Conservation (phyloP, 345 rosid genomes). For the Boechera divaricarpa region DNA sequence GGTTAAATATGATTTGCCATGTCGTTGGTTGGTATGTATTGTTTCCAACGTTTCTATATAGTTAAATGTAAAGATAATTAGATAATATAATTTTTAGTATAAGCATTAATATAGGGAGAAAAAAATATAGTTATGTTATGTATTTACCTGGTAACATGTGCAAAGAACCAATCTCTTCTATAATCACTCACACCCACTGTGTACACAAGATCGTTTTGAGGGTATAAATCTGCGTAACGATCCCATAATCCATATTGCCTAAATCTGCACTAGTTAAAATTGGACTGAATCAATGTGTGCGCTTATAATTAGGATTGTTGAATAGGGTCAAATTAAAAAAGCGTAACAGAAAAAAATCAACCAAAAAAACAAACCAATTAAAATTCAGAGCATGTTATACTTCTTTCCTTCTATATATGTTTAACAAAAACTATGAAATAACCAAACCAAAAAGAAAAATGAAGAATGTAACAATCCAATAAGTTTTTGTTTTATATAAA, state of each 20-base stretch:
- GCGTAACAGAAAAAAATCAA: not conserved
- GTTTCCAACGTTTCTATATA: slow-evolving; percentile 56
- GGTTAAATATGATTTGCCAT: slow-evolving; percentile 71
- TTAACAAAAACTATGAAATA: not conserved
- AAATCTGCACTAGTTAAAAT: slow-evolving; percentile 48
- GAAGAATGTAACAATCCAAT: too few species aligned
- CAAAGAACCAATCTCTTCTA: slow-evolving; percentile 76
- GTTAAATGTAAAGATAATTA: not conserved
- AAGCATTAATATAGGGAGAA: not conserved
- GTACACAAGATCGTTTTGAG: slow-evolving; percentile 59
- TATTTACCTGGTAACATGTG: slow-evolving; percentile 78
- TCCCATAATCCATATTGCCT: slow-evolving; percentile 91
- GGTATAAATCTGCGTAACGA: slow-evolving; percentile 74
- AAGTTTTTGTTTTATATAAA: too few species aligned
- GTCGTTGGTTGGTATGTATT: slow-evolving; percentile 57
- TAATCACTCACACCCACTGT: slow-evolving; percentile 57
- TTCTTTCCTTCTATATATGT: too few species aligned
- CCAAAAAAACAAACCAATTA: not conserved
- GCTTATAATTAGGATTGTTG: not conserved
- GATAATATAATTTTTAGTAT: not conserved
- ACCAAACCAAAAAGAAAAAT: too few species aligned
- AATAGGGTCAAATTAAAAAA: not conserved
- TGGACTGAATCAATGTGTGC: not conserved
- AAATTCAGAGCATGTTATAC: too few species aligned
- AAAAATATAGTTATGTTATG: not conserved